Conservation (phyloP, 2,329 filamentous ascomycete species). For the Trichoderma asperellum region DNA sequence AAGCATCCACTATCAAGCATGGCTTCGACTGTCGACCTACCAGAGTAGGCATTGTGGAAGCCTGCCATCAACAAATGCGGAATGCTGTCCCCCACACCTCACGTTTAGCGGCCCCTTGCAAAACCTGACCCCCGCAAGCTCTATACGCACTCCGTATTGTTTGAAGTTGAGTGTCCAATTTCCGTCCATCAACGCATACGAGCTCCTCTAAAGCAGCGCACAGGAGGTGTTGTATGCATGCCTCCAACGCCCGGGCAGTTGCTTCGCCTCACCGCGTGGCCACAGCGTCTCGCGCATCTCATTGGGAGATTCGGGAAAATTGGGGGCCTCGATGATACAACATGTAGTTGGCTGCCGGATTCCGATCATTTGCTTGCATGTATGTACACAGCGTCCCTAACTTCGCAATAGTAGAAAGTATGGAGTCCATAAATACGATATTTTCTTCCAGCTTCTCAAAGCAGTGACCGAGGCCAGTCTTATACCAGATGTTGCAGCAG, state of each 20-base stretch:
- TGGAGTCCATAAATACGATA: neutral
- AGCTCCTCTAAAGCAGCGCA: neutral
- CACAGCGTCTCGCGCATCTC: neutral
- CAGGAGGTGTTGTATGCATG: conserved; percentile 6
- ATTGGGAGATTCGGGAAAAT: neutral
- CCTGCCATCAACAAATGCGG: neutral
- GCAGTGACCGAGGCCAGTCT: neutral
- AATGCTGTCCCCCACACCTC: conserved; percentile 17
- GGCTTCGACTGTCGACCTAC: neutral
- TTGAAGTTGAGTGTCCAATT: conserved; percentile 23
- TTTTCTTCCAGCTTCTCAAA: neutral
- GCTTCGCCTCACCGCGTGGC: conserved; percentile 19
- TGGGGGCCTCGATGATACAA: neutral
- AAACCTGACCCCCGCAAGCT: neutral
- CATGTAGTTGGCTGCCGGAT: neutral
- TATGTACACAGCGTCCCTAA: neutral
- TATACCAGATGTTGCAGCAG: neutral
- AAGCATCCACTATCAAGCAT: neutral
- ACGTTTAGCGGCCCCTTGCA: conserved; percentile 5
- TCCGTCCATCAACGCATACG: conserved; percentile 18
- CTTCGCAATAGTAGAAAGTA: neutral
- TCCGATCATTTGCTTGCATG: neutral
- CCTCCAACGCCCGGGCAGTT: neutral
- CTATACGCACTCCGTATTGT: conserved; percentile 12
- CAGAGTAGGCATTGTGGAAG: neutral